These are phyloP conservation scores for Suhomyces terraborum DNA, from an alignment of 1,139 yeast species.

Conservation along the genomic window DNA sequence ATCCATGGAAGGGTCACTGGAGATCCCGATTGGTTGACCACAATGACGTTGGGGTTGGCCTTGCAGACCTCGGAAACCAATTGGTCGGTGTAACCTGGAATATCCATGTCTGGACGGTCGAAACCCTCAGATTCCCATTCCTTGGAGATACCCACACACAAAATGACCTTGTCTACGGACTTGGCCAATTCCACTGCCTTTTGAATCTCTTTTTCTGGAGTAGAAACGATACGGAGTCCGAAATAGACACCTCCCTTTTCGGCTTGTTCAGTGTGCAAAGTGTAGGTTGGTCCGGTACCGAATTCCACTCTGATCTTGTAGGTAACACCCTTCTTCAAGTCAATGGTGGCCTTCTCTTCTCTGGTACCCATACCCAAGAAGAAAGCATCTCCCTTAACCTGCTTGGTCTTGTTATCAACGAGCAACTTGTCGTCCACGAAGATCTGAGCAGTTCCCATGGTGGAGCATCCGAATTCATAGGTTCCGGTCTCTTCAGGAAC, in stretches of 20 bases:
- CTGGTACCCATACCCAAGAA: constrained; percentile 50
- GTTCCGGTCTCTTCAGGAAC: constrained; percentile 49
- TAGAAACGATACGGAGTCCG: constrained; percentile 27
- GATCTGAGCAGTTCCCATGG: constrained; percentile 55
- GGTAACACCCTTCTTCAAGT: constrained; percentile 43
- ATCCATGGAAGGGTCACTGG: constrained; percentile 25
- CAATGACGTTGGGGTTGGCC: constrained; percentile 21
- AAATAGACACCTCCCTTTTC: constrained; percentile 38
- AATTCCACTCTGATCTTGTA: constrained; percentile 51
- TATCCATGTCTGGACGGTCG: constrained; percentile 43
- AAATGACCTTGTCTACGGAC: constrained; percentile 45
- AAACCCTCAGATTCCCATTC: constrained; percentile 55
- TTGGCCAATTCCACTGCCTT: constrained; percentile 47
- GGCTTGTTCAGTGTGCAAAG: constrained; percentile 24
- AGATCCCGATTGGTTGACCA: constrained; percentile 24
- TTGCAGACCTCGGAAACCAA: constrained; percentile 18
- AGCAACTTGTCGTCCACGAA: constrained; percentile 54
- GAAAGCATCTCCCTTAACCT: constrained; percentile 50
- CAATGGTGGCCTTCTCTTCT: constrained; percentile 44
- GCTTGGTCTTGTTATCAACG: constrained; percentile 58
- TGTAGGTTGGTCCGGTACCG: constrained; percentile 53
- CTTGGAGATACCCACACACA: constrained; percentile 46
- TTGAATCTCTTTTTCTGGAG: constrained; percentile 32
- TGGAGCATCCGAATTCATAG: constrained; percentile 52
- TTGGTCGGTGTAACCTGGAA: constrained; percentile 22